phyloP scores from a whole-genome alignment of 352 stramenopile species.

The Phytophthora europaea region DNA sequence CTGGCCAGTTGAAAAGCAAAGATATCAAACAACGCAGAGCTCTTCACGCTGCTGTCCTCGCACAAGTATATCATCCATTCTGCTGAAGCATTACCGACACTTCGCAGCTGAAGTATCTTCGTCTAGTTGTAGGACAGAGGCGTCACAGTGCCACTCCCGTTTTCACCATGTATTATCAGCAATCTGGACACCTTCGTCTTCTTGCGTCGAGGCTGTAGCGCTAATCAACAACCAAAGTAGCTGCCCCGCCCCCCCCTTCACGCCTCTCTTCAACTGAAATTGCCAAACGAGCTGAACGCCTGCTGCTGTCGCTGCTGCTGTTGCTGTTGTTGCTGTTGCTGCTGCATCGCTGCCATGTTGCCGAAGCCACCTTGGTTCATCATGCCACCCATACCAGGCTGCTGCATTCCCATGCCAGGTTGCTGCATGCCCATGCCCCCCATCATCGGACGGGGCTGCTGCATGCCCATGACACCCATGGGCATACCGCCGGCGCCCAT shows the following conservation, averaged over 20 bases:
- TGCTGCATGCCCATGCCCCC: conserved; percentile 53
- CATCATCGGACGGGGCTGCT: conserved; percentile 45
- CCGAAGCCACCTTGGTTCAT: conserved; percentile 68
- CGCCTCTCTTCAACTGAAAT: conserved; percentile 40
- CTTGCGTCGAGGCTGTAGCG: conserved; percentile 20
- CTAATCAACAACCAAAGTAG: conserved; percentile 18
- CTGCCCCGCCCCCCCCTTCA: conserved; percentile 6
- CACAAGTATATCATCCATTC: conserved; percentile 27
- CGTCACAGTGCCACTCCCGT: conserved; percentile 21
- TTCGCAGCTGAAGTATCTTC: conserved; percentile 24
- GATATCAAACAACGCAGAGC: neutral
- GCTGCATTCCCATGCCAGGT: conserved; percentile 47
- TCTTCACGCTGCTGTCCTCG: conserved; percentile 5
- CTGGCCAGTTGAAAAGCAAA: conserved; percentile 1
- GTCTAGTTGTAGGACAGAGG: conserved; percentile 33
- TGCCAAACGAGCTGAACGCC: conserved; percentile 69
- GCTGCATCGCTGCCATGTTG: conserved; percentile 56
- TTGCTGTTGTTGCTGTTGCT: conserved; percentile 60
- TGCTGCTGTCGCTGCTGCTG: conserved; percentile 70
- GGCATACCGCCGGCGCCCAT: conserved; percentile 48
- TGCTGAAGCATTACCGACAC: conserved; percentile 23
- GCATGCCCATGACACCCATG: conserved; percentile 65
- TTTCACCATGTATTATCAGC: conserved; percentile 39
- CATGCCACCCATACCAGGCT: conserved; percentile 67
- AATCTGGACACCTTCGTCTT: conserved; percentile 16